These are phyloP conservation scores for Candida sp. DNA, from an alignment of 1,139 yeast species.

Conservation along the genomic window DNA sequence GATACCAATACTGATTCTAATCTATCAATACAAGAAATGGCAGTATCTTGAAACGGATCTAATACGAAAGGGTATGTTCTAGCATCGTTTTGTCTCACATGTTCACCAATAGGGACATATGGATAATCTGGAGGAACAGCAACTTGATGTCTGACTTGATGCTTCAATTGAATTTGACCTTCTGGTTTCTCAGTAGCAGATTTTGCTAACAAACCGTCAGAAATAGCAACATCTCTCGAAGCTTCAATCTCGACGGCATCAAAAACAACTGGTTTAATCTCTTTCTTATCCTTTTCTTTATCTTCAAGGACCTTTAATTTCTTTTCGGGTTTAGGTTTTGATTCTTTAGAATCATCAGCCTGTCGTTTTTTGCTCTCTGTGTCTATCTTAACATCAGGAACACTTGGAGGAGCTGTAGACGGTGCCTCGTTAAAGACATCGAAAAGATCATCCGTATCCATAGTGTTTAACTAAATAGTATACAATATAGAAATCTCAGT, in stretches of 20 bases:
- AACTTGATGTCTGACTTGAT: constrained; percentile 97
- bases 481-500: neutral
- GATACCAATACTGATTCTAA: constrained; percentile 96
- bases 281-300: constrained; percentile 17
- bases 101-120: constrained; percentile 84
- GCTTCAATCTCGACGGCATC: constrained; percentile 93
- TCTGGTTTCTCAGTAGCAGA: constrained; percentile 31
- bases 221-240: constrained; percentile 78
- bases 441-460: constrained; percentile 52
- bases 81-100: constrained; percentile 70
- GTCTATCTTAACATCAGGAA: constrained; percentile 8
- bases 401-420: constrained; percentile 32
- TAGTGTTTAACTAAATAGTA: neutral
- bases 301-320: constrained; percentile 9
- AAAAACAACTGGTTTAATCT: constrained; percentile 68
- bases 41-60: constrained; percentile 96
- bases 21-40: constrained; percentile 91
- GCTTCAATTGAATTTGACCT: constrained; percentile 67
- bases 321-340: constrained; percentile 5
- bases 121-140: constrained; percentile 92
- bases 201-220: constrained; percentile 60
- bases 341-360: constrained; percentile 2
- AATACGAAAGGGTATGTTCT: constrained; percentile 86
- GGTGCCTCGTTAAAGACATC: constrained; percentile 66
- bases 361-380: constrained; percentile 6